Base-by-base conservation (phyloP, 768 basidiomycete species). In the Gymnopilus junonius region DNA sequence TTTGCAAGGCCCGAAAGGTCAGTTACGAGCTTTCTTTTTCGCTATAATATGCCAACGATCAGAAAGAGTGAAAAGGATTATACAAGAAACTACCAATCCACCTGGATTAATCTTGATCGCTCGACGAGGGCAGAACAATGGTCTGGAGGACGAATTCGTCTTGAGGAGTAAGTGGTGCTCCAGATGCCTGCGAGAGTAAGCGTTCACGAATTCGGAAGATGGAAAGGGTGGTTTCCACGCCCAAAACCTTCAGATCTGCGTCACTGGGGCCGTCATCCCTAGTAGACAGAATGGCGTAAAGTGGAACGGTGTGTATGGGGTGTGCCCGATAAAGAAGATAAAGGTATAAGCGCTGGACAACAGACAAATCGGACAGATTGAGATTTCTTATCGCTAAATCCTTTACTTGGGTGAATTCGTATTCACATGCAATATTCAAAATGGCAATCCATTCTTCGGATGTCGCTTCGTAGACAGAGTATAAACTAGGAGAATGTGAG, bases 401-500 rank as follows among this genome's bases (percentile, higher is more conserved):
- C 42, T 85, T 82, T 3, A 90, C 82, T 35, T 87, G 81, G 0
- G 61, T 56, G 62, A 92, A 92, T 0, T 73, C 65, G 82, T 86
- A 89, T 1, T 79, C 70, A 20, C 82, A 77, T 0, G 90, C 83
- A 0, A 92, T 83, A 3, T 80, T 79, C 0, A 92, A 69, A 37
- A 92, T 85, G 0, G 79, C 76, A 0, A 81, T 74, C 90, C 90
- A 92, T n/a, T 82, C 81, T 0, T 79, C 73, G 3, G 82, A 73
- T 0, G 75, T 73, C 0, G 85, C 81, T 0, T 80, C 72, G 60
- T 89, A 88, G 8, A 83, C 75, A 1, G 84, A 84, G 58, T 87
- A 90, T 61, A 73, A 77, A 0, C 88, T 91, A 8, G 54, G 7
- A 29, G 25, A 43, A 53, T 21, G n/a, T 54, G 35, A 17, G 10